Base-by-base conservation (phyloP, 1,139 yeast species). In the Kodamaea derodonti region DNA sequence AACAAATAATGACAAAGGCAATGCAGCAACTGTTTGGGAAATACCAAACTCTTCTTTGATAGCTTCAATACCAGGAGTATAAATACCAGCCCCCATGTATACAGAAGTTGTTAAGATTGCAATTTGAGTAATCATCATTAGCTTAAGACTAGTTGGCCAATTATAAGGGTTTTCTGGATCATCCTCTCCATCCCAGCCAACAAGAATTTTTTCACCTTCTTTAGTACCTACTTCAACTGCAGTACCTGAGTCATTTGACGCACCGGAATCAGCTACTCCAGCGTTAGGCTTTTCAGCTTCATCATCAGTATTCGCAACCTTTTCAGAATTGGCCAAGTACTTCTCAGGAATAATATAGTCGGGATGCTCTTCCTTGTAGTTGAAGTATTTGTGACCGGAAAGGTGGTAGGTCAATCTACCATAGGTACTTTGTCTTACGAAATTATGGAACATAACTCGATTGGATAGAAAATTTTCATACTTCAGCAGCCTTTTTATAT, bases 81-180 rank as follows among this genome's bases (percentile, higher is more conserved):
- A 77, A 17, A 78, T 70, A 1, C 84, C 77, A 1, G 84, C 67
- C 3, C 78, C 82, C 68, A 77, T 72, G 46, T 79, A 79, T 3
- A 76, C 78, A 4, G 73, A 60, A 4, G 65, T 54, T 2, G 84
- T 75, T 36, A 78, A 58, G 23, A 73, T 37, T 32, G 69, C 63
- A 22, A 75, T 59, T 37, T 67, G 57, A 4, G 65, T 13, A 1
- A 68, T 53, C 26, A 75, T 62, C 15, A 71, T 33, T 0, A 55
- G 33, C 47, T 73, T 76, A 29, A 57, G 56, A 11, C 37, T 26
- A 1, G 50, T 18, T 0, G 76, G 60, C 81, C 84, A 80, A 49
- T 79, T 80, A 29, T 56, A 50, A 1, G 85, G 85, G 44, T 76
- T 65, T 33, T 72, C 79, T 0, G 79, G 78, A 46, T 78, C 83